Base-by-base conservation (phyloP, 805 yeast species). In the Spencermartinsiella europaea region DNA sequence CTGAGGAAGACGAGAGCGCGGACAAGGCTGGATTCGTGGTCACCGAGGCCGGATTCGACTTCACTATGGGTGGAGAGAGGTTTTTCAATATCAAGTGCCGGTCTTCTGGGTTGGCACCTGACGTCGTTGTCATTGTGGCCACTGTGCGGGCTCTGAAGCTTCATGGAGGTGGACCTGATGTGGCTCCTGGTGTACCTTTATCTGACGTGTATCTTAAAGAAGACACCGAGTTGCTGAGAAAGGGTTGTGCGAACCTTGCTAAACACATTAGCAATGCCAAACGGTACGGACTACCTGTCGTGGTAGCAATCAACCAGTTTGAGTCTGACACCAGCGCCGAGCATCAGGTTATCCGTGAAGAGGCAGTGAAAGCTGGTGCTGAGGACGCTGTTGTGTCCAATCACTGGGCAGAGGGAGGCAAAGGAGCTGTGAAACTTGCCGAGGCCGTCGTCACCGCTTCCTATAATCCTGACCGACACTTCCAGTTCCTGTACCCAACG, bases 11-110 rank as follows among this genome's bases (percentile, higher is more conserved):
- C 60, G 63, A 63, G 40, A 59, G 51, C 38, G 58, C 53, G 17
- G 65, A 64, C 44, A 55, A 59, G 41, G 61, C 63, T 22, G 98
- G 98, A 55, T 91, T 79, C 63, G 98, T 89, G 46, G 87, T 91
- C 51, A 91, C 99, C 42, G 99, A 91, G 68, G 97, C 98, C 34
- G 99, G 99, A 44, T 91, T 91, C 70, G 98, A 91, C 69, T 91
- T 93, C 74, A 91, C 97, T 41, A 91, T 91, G 98, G 99, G 99
- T 55, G 98, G 98, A 58, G 99, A 91, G 73, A 79, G 98, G 61
- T 91, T 91, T 71, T 79, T 91, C 69, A 88, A 91, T 73, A 91
- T 91, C 67, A 91, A 91, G 72, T 89, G 97, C 68, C 82, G 98
- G 65, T 76, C 95, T 16, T 84, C 95, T 34, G 96, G 96, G 3